phyloP scores from a whole-genome alignment of 805 yeast species.

The Clavispora asparagi region DNA sequence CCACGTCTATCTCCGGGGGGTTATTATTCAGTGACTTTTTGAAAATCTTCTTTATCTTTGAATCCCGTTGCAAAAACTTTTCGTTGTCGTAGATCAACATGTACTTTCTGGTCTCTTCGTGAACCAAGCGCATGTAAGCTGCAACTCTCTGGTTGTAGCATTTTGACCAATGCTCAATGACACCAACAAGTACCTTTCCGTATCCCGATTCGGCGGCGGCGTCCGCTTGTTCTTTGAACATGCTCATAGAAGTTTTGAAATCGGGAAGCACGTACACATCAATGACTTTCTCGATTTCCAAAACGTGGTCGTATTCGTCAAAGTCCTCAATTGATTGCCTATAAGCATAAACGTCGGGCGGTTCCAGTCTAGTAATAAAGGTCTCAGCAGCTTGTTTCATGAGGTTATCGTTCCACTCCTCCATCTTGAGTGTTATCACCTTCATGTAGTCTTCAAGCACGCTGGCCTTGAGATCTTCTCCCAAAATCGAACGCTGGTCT shows the following conservation, averaged over 20 bases:
- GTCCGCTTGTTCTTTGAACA: conserved; percentile 85
- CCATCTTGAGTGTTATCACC: conserved; percentile 66
- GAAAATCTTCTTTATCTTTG: conserved; percentile 34
- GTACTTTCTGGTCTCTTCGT: conserved; percentile 36
- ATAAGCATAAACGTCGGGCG: conserved; percentile 72
- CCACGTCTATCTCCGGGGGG: conserved; percentile 23
- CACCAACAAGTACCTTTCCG: conserved; percentile 73
- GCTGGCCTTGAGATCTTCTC: conserved; percentile 66
- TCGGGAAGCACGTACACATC: conserved; percentile 63
- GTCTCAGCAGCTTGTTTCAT: conserved; percentile 59
- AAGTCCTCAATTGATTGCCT: conserved; percentile 36
- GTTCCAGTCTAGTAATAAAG: conserved; percentile 58
- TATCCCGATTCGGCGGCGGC: conserved; percentile 83
- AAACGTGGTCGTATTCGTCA: conserved; percentile 29
- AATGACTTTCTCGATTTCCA: conserved; percentile 34
- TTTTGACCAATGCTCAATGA: conserved; percentile 63
- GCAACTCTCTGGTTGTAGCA: conserved; percentile 57
- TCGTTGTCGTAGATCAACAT: conserved; percentile 40
- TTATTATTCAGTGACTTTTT: conserved; percentile 13
- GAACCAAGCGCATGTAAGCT: conserved; percentile 55
- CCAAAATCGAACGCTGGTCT: conserved; percentile 50
- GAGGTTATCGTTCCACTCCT: conserved; percentile 77
- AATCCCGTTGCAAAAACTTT: conserved; percentile 39
- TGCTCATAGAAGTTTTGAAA: conserved; percentile 70
- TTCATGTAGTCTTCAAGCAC: conserved; percentile 75